Conservation (phyloP, 352 stramenopile species). For the Globisporangium polare region DNA sequence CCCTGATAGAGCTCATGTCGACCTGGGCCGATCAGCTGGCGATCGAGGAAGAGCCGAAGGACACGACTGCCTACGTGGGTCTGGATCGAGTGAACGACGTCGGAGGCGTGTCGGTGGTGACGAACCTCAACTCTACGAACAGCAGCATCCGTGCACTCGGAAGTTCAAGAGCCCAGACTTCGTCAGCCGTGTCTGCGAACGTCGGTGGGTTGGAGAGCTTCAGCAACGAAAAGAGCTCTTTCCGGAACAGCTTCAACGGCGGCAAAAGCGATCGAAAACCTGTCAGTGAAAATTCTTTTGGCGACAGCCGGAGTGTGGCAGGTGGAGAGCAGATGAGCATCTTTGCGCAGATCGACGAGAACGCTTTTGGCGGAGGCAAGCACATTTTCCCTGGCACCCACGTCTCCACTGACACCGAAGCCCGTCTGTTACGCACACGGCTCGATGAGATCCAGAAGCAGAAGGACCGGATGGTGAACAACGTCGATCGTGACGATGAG, state of each 20-base stretch:
- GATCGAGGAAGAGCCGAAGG: slow-evolving; percentile 52
- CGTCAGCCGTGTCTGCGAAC: not conserved
- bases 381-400: slow-evolving; percentile 61
- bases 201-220: not conserved
- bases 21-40: slow-evolving; percentile 71
- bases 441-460: slow-evolving; percentile 76
- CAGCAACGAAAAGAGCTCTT: not conserved
- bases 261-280: slow-evolving; percentile 20
- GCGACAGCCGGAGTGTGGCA: slow-evolving; percentile 1
- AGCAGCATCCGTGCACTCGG: slow-evolving; percentile 23
- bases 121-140: slow-evolving; percentile 49
- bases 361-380: slow-evolving; percentile 64
- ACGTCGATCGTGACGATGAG: slow-evolving; percentile 41
- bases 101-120: slow-evolving; percentile 70
- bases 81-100: slow-evolving; percentile 55
- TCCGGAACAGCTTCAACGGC: slow-evolving; percentile 3
- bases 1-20: slow-evolving; percentile 66
- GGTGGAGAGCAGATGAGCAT: slow-evolving; percentile 38
- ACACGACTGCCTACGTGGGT: slow-evolving; percentile 77
- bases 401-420: slow-evolving; percentile 76
- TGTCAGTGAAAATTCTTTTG: slow-evolving; percentile 17
- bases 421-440: slow-evolving; percentile 68
- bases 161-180: slow-evolving; percentile 8
- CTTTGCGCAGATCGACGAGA: slow-evolving; percentile 74
- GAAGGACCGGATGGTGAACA: slow-evolving; percentile 57